These are phyloP conservation scores for Kodamaea kakaduensis DNA, from an alignment of 805 yeast species.

Conservation along the genomic window DNA sequence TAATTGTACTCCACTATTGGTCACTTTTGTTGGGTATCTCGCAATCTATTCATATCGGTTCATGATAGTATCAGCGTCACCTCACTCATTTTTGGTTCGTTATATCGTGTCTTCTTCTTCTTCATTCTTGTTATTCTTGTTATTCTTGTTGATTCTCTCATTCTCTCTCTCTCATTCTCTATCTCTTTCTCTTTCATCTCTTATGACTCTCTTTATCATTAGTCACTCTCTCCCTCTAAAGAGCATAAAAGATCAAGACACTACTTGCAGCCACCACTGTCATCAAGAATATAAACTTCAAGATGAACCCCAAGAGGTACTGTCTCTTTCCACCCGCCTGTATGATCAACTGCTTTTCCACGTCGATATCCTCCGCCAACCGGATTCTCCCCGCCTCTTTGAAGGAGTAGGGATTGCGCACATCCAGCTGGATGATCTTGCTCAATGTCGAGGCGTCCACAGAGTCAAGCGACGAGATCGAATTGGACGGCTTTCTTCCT, in stretches of 20 bases:
- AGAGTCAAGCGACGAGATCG: slow-evolving; percentile 22
- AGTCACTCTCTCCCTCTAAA: too few relatives aligned
- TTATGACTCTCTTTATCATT: too few relatives aligned
- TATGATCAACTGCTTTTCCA: slow-evolving; percentile 34
- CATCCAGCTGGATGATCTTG: slow-evolving; percentile 13
- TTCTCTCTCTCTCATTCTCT: too few relatives aligned
- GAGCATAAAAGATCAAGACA: slow-evolving; percentile 34
- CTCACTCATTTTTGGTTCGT: too few relatives aligned
- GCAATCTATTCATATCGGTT: too few relatives aligned
- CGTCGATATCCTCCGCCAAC: slow-evolving; percentile 28
- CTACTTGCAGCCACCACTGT: slow-evolving; percentile 30
- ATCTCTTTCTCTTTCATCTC: too few relatives aligned
- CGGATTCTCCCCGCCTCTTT: slow-evolving; percentile 18
- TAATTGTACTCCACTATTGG: too few relatives aligned
- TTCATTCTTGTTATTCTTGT: too few relatives aligned
- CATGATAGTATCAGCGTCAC: too few relatives aligned
- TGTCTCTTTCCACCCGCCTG: slow-evolving; percentile 38
- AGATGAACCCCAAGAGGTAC: slow-evolving; percentile 28
- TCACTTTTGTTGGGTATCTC: too few relatives aligned
- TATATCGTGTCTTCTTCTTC: too few relatives aligned
- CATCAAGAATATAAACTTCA: slow-evolving; percentile 28
- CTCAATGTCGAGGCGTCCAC: slow-evolving; percentile 12
- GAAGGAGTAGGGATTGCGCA: slow-evolving; percentile 6
- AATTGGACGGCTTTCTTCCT: slow-evolving; percentile 21
- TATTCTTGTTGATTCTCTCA: too few relatives aligned